phyloP scores from a whole-genome alignment of 179 eudicot genomes.

The Silene noctiflora region DNA sequence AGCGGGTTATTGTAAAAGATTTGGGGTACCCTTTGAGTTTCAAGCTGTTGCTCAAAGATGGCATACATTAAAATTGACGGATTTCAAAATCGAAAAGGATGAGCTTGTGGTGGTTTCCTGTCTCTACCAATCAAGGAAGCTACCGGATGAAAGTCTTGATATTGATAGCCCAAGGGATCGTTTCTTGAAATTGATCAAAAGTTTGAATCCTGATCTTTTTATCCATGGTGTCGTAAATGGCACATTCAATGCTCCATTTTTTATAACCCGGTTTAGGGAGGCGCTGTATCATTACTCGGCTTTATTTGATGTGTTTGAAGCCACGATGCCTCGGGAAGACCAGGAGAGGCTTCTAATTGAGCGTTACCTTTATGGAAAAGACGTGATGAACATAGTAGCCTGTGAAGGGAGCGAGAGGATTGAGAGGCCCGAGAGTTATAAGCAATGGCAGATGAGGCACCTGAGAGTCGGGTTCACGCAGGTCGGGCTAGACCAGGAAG shows the following conservation, averaged over 20 bases:
- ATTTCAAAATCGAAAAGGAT: slow-evolving; percentile 25
- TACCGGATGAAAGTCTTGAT: slow-evolving; percentile 43
- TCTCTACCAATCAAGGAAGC: slow-evolving; percentile 28
- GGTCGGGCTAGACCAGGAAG: slow-evolving; percentile 30
- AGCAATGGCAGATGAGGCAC: slow-evolving; percentile 50
- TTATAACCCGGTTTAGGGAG: slow-evolving; percentile 47
- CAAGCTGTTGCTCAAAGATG: slow-evolving; percentile 37
- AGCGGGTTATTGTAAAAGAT: slow-evolving; percentile 44
- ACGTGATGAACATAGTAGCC: slow-evolving; percentile 44
- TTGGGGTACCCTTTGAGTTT: slow-evolving; percentile 46
- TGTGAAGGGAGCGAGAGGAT: slow-evolving; percentile 55
- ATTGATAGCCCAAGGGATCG: slow-evolving; percentile 41
- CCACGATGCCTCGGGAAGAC: slow-evolving; percentile 36
- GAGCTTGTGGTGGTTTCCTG: slow-evolving; percentile 39
- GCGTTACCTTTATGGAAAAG: slow-evolving; percentile 42
- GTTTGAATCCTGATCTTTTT: slow-evolving; percentile 44
- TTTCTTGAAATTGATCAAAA: slow-evolving; percentile 37
- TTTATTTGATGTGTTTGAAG: slow-evolving; percentile 40
- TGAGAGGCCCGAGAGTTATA: slow-evolving; percentile 56
- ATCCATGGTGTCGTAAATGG: slow-evolving; percentile 46
- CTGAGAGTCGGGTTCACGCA: slow-evolving; percentile 40
- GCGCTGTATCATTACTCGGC: slow-evolving; percentile 50
- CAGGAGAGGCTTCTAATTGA: slow-evolving; percentile 36
- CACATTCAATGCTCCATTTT: slow-evolving; percentile 49
- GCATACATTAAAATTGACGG: slow-evolving; percentile 32